Base-by-base conservation (phyloP, 73 alveolate species). In the Blepharisma stoltei region DNA sequence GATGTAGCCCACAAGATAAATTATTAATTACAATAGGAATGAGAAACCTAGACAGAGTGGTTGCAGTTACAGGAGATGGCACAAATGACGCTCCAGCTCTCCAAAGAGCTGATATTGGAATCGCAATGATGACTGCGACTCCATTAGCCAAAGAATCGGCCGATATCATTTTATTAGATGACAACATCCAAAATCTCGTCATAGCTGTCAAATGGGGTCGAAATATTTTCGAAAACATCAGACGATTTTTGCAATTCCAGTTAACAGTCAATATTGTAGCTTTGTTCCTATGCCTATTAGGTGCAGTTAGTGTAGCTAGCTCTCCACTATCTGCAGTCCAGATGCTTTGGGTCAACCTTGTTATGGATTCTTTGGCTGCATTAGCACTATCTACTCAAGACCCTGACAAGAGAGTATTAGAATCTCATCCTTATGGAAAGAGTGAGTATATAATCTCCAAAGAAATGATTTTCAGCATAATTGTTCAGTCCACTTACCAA, bases 121-220 rank as follows among this genome's bases (percentile, higher is more conserved):
- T 95, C 78, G 96, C 99, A 5, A 93, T 95, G 98, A 96, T 84
- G 11, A 91, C 98, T 60, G 99, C 99, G 18, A 96, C 99, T 18
- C 96, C 95, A 88, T 95, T 96, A 27, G 99, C 99, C 7, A 96
- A 96, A 78, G 99, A 96, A 70, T 98, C 98, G 23, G 89, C 98
- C 25, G 99, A 95, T 77, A 96, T 96, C 71, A 95, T 96, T 68
- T 81, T 96, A 46, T 87, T 96, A 55, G 99, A 96, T 86, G 98
- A 96, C 81, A 95, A 96, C 87, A 95, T 96, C 86, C 85, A 92
- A 60, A 89, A 96, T 54, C 87, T 96, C 43, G 95, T 96, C 23
- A 90, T 90, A 6, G 97, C 99, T 32, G 96, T 95, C 20, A 82
- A 89, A 76, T 96, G 98, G 95, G 99, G 99, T 23, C 86, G 99